Percentiles rank a stretch among this genome's conserved stretches.
Evolutionary conservation across 441 rosid species (phyloP).

Genomic region (Populus hybrid): DNA sequence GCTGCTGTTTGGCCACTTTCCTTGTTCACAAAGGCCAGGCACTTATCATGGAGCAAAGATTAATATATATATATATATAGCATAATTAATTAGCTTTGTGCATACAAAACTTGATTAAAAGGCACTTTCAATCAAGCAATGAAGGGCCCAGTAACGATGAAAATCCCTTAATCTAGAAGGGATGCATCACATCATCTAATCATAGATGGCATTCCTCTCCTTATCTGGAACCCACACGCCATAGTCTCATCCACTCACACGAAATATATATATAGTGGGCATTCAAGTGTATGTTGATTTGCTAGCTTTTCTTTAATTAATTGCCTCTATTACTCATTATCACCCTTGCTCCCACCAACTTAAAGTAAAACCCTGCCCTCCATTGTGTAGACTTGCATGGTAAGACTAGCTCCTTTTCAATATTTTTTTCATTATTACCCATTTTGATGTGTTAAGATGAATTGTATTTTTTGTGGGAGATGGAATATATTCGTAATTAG

Average conservation of each 20-base stretch:
- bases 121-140: background rate
- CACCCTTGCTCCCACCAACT: slow-evolving; percentile 18
- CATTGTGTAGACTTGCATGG: too few species aligned
- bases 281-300: slow-evolving; percentile 24
- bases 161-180: slow-evolving; percentile 8
- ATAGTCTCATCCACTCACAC: slow-evolving; percentile 18
- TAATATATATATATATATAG: background rate
- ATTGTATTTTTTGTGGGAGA: too few species aligned
- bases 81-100: background rate
- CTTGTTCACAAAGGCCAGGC: background rate
- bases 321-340: background rate
- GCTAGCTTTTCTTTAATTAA: slow-evolving; percentile 15
- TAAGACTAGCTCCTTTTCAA: too few species aligned
- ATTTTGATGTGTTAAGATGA: too few species aligned
- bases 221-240: slow-evolving; percentile 26
- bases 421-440: too few species aligned
- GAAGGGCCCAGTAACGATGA: slow-evolving; percentile 1
- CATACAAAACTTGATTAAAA: too few species aligned
- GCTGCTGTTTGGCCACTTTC: background rate
- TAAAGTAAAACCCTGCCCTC: background rate
- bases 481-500: too few species aligned
- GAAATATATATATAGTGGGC: slow-evolving; percentile 14
- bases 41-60: background rate
- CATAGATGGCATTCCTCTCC: slow-evolving; percentile 7
- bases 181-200: slow-evolving; percentile 21